A percentile compares a stretch with the other conserved stretches of the same genome.
Conservation (phyloP, 768 basidiomycete genomes). For the Gymnopilus dilepis region DNA sequence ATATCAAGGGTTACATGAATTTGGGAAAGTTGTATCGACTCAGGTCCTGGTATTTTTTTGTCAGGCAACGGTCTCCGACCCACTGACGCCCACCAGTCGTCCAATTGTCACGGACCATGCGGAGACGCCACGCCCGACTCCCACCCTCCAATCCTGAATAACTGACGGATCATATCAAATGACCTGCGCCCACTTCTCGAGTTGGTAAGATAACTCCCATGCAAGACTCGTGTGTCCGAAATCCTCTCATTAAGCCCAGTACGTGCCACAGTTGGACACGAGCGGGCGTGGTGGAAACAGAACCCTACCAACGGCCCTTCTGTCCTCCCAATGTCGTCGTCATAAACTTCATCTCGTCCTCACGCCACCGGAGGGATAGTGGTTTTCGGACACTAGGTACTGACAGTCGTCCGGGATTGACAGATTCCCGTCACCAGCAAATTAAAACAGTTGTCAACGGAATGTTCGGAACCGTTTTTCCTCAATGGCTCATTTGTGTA, state of each 20-base stretch:
- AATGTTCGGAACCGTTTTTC: background rate
- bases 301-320: background rate
- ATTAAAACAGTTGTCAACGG: constrained; percentile 2
- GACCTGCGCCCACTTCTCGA: background rate
- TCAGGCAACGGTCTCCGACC: background rate
- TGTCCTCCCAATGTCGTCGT: background rate
- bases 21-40: background rate
- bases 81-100: background rate
- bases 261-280: background rate
- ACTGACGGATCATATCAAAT: background rate
- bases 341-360: background rate
- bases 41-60: background rate
- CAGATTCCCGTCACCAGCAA: background rate
- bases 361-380: background rate
- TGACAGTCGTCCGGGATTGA: background rate
- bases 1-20: too few species aligned
- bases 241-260: background rate
- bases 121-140: background rate
- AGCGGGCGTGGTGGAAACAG: background rate
- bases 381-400: background rate
- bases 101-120: background rate
- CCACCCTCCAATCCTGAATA: background rate
- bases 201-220: background rate
- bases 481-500: background rate
- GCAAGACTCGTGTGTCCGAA: constrained; percentile 1